Conservation (phyloP, 768 basidiomycete species). For the Tulasnella sp. region DNA sequence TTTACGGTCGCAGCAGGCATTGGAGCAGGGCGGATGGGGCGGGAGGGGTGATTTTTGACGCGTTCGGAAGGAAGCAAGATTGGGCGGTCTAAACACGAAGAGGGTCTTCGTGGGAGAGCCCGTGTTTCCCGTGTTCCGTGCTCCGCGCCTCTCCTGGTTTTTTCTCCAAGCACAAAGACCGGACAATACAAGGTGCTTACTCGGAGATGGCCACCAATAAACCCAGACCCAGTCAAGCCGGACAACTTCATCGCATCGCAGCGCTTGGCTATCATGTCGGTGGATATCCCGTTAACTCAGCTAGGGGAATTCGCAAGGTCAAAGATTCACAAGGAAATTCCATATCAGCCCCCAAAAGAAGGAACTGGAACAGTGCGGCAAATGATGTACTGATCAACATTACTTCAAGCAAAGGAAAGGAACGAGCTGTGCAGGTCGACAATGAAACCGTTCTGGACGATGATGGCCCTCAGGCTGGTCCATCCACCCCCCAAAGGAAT, state of each 20-base stretch:
- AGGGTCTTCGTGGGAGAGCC: background rate
- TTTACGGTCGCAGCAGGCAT: background rate
- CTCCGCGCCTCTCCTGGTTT: background rate
- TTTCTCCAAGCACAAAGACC: background rate
- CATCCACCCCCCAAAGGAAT: background rate
- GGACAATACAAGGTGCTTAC: background rate
- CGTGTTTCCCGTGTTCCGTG: background rate
- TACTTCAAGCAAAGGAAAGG: background rate
- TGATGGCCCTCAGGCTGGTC: background rate
- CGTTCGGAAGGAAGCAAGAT: background rate
- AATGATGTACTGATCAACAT: background rate
- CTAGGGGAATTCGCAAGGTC: background rate
- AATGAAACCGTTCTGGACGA: background rate
- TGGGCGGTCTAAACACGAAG: background rate
- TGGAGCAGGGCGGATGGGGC: background rate
- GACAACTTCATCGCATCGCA: background rate
- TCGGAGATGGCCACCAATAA: background rate
- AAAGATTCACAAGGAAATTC: background rate
- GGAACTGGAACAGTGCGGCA: background rate
- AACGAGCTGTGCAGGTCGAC: background rate
- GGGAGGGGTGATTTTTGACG: background rate
- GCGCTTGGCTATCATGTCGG: background rate
- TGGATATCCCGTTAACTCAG: background rate
- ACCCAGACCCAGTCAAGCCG: background rate
- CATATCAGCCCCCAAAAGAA: background rate